These are phyloP conservation scores for Saccharomyces hybrid DNA, from an alignment of 1,139 yeast species.

Conservation along the genomic window DNA sequence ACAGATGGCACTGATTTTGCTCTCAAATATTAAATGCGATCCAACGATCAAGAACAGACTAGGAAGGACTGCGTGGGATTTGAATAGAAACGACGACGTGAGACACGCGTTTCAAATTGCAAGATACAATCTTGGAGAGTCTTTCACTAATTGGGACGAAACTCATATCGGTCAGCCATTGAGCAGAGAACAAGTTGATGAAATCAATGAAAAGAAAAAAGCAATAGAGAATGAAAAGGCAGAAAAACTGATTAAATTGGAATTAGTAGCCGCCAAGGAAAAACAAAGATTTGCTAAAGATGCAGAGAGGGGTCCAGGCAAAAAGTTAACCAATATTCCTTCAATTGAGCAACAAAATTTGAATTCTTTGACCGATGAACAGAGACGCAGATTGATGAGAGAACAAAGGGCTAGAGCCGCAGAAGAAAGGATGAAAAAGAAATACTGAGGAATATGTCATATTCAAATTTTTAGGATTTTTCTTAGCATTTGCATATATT, in stretches of 20 bases:
- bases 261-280: slow-evolving; percentile 27
- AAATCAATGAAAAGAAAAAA: slow-evolving; percentile 37
- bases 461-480: background rate
- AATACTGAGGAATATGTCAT: background rate
- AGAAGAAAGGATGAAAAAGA: slow-evolving; percentile 59
- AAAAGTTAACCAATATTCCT: slow-evolving; percentile 19
- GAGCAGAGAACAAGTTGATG: slow-evolving; percentile 55
- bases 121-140: slow-evolving; percentile 62
- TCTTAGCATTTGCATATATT: background rate
- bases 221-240: slow-evolving; percentile 26
- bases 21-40: slow-evolving; percentile 61
- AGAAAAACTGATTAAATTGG: slow-evolving; percentile 31
- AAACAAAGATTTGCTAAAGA: slow-evolving; percentile 20
- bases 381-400: slow-evolving; percentile 70
- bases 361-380: slow-evolving; percentile 51
- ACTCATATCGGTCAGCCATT: slow-evolving; percentile 63
- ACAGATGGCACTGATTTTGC: slow-evolving; percentile 59
- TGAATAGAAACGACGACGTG: slow-evolving; percentile 40
- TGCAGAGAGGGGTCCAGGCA: slow-evolving; percentile 28
- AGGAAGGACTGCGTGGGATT: slow-evolving; percentile 62
- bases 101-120: slow-evolving; percentile 60
- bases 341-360: slow-evolving; percentile 23
- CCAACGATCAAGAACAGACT: slow-evolving; percentile 49
- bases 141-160: slow-evolving; percentile 56
- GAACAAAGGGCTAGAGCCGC: slow-evolving; percentile 97